A percentile compares a stretch with the other conserved stretches of the same genome.
Evolutionary conservation across 352 stramenopile species (phyloP).

Genomic region (Phytopythium vexans): DNA sequence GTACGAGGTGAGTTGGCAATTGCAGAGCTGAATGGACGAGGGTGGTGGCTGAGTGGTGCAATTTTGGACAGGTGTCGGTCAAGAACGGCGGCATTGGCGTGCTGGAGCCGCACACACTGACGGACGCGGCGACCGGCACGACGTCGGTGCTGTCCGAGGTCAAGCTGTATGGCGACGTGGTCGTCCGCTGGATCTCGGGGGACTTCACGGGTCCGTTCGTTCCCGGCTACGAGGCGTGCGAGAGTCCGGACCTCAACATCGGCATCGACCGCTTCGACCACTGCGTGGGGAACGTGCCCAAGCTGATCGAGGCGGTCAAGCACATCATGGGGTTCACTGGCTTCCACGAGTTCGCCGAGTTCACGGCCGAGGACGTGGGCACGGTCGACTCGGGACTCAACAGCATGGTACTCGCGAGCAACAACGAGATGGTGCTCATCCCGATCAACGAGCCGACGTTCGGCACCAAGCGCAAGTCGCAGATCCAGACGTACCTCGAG

Average conservation of each 20-base stretch:
- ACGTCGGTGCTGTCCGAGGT: slow-evolving; percentile 70
- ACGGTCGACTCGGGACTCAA: slow-evolving; percentile 95
- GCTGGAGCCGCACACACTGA: slow-evolving; percentile 50
- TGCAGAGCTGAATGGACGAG: background rate
- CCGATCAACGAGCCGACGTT: slow-evolving; percentile 96
- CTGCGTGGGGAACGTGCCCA: slow-evolving; percentile 89
- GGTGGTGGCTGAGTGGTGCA: background rate
- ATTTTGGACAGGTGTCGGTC: slow-evolving; percentile 29
- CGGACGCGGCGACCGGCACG: slow-evolving; percentile 58
- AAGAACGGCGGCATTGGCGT: slow-evolving; percentile 67
- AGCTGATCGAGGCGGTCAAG: slow-evolving; percentile 81
- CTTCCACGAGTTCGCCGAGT: slow-evolving; percentile 95
- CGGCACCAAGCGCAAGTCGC: slow-evolving; percentile 90
- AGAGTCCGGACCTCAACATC: slow-evolving; percentile 49
- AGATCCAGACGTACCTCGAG: slow-evolving; percentile 96
- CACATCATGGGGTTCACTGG: slow-evolving; percentile 80
- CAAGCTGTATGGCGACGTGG: slow-evolving; percentile 85
- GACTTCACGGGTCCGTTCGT: slow-evolving; percentile 73
- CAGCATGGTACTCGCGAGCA: slow-evolving; percentile 92
- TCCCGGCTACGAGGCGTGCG: slow-evolving; percentile 68
- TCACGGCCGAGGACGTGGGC: slow-evolving; percentile 92
- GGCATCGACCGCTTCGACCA: slow-evolving; percentile 89
- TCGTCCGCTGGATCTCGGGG: slow-evolving; percentile 84
- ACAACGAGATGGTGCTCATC: slow-evolving; percentile 92
- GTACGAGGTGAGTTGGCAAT: slow-evolving; percentile 43